A percentile compares a stretch with the other conserved stretches of the same genome.
Conservation (phyloP, 495 filamentous ascomycete genomes). For the Bombardia bombarda region DNA sequence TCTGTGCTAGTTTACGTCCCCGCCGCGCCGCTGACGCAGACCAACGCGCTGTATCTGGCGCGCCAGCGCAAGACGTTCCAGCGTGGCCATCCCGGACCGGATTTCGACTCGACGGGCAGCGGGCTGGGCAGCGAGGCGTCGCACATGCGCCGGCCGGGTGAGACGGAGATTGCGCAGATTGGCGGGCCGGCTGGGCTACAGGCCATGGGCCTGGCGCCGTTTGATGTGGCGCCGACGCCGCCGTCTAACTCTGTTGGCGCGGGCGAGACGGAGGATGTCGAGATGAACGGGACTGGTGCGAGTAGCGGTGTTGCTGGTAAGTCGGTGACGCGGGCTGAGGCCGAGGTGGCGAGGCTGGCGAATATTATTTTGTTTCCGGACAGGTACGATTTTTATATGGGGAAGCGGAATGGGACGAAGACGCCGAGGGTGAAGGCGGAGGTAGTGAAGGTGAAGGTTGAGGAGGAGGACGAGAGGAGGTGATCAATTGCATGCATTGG, state of each 20-base stretch:
- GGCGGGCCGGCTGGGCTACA: constrained; percentile 37
- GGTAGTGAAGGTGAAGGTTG: background rate
- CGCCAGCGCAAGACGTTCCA: constrained; percentile 68
- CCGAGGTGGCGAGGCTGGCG: constrained; percentile 39
- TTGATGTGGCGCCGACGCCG: constrained; percentile 27
- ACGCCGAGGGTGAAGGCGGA: background rate
- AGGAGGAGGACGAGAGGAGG: background rate
- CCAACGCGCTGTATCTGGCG: constrained; percentile 67
- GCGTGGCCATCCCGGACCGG: constrained; percentile 57
- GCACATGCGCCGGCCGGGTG: constrained; percentile 33
- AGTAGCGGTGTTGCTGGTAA: background rate
- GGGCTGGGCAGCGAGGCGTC: constrained; percentile 39
- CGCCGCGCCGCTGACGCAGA: constrained; percentile 70
- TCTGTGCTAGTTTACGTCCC: constrained; percentile 67
- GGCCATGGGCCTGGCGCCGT: constrained; percentile 42
- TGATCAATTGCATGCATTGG: background rate
- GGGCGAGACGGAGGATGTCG: constrained; percentile 13
- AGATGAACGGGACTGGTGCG: constrained; percentile 13
- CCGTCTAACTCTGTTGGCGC: constrained; percentile 3
- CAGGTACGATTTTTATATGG: constrained; percentile 43
- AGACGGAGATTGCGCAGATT: constrained; percentile 38
- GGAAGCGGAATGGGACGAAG: background rate
- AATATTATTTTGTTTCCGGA: constrained; percentile 46
- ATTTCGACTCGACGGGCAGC: constrained; percentile 53
- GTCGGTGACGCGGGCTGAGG: constrained; percentile 29